Conservation (phyloP, 164 flowering plant genomes). For the Nelumbo lutea region DNA sequence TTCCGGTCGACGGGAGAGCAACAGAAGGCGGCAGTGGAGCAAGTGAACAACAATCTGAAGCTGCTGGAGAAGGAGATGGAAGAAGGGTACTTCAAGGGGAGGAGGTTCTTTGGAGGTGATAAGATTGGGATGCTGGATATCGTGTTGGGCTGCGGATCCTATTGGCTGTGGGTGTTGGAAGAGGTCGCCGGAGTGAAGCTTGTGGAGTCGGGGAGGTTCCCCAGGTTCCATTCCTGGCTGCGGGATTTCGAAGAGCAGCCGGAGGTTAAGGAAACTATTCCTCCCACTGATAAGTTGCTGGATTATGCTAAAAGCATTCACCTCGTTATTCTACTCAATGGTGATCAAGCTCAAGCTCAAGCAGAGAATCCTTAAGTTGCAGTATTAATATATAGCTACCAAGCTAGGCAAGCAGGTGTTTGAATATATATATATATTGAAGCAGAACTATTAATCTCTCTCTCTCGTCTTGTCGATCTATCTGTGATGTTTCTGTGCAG, state of each 20-base stretch:
- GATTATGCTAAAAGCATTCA: slow-evolving; percentile 22
- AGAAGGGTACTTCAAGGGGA: slow-evolving; percentile 21
- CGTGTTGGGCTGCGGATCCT: slow-evolving; percentile 25
- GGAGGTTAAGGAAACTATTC: slow-evolving; percentile 21
- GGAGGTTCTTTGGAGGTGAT: slow-evolving; percentile 24
- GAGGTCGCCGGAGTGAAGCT: slow-evolving; percentile 21
- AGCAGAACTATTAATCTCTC: background rate
- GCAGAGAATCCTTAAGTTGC: too few relatives aligned
- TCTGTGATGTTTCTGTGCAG: too few relatives aligned
- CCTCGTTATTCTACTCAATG: slow-evolving; percentile 6
- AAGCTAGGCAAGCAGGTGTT: too few relatives aligned
- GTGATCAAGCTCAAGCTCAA: background rate
- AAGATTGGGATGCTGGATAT: slow-evolving; percentile 20
- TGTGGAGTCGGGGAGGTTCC: slow-evolving; percentile 13
- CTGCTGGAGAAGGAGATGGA: slow-evolving; percentile 18
- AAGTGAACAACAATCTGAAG: slow-evolving; percentile 9
- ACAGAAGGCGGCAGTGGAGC: slow-evolving; percentile 18
- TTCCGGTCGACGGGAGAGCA: slow-evolving; percentile 17
- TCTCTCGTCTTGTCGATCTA: background rate
- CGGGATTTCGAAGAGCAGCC: slow-evolving; percentile 19
- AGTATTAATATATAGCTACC: too few relatives aligned
- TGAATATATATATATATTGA: background rate
- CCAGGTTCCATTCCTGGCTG: slow-evolving; percentile 22
- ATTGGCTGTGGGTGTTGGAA: slow-evolving; percentile 26
- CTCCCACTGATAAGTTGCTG: slow-evolving; percentile 14